Evolutionary conservation across 768 basidiomycete genomes (phyloP).

Genomic region (Agrocybe praecox): DNA sequence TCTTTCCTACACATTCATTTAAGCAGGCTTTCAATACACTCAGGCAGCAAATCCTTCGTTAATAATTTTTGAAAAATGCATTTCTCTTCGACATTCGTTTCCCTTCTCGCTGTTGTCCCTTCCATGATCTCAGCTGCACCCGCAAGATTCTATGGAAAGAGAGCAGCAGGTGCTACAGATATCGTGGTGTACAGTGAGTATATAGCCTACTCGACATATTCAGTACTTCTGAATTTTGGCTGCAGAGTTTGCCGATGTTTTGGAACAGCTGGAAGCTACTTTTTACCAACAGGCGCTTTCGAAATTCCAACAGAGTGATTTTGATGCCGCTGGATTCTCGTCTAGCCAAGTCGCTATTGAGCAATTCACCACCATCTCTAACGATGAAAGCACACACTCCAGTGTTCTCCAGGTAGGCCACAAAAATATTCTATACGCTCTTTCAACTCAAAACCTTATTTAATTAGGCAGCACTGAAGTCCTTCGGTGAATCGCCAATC

Average conservation of each 20-base stretch:
- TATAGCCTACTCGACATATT: not conserved
- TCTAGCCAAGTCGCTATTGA: constrained; percentile 56
- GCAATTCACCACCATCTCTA: constrained; percentile 59
- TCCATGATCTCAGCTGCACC: constrained; percentile 54
- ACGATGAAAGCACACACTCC: constrained; percentile 66
- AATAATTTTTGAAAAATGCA: constrained; percentile 42
- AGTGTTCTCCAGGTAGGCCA: constrained; percentile 48
- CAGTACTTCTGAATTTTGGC: not conserved
- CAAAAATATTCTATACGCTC: not conserved
- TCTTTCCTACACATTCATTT: constrained; percentile 35
- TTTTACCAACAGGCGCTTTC: constrained; percentile 70
- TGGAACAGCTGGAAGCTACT: constrained; percentile 71
- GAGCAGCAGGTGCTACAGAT: constrained; percentile 41
- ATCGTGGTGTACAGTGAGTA: constrained; percentile 63
- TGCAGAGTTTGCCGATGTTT: constrained; percentile 73
- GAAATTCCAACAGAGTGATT: constrained; percentile 68
- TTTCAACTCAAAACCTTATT: not conserved
- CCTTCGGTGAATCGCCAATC: constrained; percentile 57
- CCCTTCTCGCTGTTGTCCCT: constrained; percentile 41
- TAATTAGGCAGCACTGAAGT: constrained; percentile 45
- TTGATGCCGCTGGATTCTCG: constrained; percentile 64
- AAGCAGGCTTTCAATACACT: constrained; percentile 45
- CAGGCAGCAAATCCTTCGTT: constrained; percentile 28
- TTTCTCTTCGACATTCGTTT: constrained; percentile 44
- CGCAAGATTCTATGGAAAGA: constrained; percentile 40